phyloP scores from a whole-genome alignment of 1,139 yeast species.

The Debaryomycetaceae sp. region DNA sequence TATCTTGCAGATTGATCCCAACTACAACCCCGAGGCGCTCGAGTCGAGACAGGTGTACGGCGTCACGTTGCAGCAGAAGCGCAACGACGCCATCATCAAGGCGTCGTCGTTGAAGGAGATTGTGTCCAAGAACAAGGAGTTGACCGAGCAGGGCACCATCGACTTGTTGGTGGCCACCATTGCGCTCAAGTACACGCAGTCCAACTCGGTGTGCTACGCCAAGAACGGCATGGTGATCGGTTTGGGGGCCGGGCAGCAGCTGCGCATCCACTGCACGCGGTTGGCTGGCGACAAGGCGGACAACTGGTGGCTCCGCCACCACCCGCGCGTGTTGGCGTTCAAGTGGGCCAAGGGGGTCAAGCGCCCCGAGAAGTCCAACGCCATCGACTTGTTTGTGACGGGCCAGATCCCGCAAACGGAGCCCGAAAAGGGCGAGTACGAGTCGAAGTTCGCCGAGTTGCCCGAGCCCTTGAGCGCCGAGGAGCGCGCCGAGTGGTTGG shows the following conservation, averaged over 20 bases:
- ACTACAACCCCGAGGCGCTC: slow-evolving; percentile 72
- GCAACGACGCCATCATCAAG: slow-evolving; percentile 95
- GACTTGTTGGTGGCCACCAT: slow-evolving; percentile 96
- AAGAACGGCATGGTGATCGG: slow-evolving; percentile 99
- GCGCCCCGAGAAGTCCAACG: slow-evolving; percentile 98
- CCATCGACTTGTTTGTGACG: slow-evolving; percentile 89
- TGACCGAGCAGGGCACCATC: slow-evolving; percentile 87
- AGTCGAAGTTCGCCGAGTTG: slow-evolving; percentile 75
- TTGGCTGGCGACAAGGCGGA: slow-evolving; percentile 99
- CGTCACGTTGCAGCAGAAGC: slow-evolving; percentile 89
- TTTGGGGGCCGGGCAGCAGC: slow-evolving; percentile 98
- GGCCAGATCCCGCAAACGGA: slow-evolving; percentile 87
- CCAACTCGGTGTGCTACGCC: slow-evolving; percentile 97
- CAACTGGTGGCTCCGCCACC: slow-evolving; percentile 99
- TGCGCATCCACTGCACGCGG: slow-evolving; percentile 98
- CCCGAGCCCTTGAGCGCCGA: slow-evolving; percentile 79
- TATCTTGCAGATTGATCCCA: slow-evolving; percentile 92
- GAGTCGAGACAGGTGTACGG: slow-evolving; percentile 98
- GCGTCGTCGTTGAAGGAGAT: slow-evolving; percentile 84
- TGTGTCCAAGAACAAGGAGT: slow-evolving; percentile 77
- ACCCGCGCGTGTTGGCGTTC: slow-evolving; percentile 86
- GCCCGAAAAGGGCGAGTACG: slow-evolving; percentile 91
- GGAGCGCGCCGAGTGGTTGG: slow-evolving; percentile 86
- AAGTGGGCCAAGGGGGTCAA: slow-evolving; percentile 98
- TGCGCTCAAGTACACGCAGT: slow-evolving; percentile 94